Evolutionary conservation across 2,329 filamentous ascomycete species (phyloP).

Genomic region (Ascochyta viciae-villosae): DNA sequence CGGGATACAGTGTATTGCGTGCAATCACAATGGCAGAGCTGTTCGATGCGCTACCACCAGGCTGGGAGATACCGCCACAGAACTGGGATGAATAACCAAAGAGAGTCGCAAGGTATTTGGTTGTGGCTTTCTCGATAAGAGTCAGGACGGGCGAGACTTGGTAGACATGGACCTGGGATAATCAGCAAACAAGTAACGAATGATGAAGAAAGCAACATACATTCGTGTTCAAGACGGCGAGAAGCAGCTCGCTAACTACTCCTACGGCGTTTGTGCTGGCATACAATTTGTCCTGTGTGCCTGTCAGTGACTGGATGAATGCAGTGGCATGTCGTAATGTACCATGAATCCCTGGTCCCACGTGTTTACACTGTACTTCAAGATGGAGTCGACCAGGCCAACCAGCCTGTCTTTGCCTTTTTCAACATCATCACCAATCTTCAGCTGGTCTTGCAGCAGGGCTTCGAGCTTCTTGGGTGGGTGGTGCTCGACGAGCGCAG

Average conservation of each 20-base stretch:
- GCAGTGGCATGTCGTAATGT: not conserved
- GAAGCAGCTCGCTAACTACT: constrained; percentile 81
- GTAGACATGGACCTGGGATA: constrained; percentile 79
- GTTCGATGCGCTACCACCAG: constrained; percentile 86
- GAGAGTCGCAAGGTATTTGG: constrained; percentile 72
- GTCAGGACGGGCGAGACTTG: constrained; percentile 90
- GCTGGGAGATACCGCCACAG: constrained; percentile 75
- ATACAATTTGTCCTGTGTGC: constrained; percentile 78
- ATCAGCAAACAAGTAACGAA: not conserved
- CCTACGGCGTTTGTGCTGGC: constrained; percentile 87
- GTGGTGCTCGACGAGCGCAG: constrained; percentile 54
- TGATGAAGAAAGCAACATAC: constrained; percentile 49
- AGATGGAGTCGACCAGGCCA: constrained; percentile 67
- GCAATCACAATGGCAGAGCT: constrained; percentile 85
- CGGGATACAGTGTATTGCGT: constrained; percentile 82
- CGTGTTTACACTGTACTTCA: constrained; percentile 94
- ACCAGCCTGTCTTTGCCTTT: constrained; percentile 55
- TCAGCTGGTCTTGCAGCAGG: constrained; percentile 45
- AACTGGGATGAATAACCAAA: constrained; percentile 62
- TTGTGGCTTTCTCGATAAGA: constrained; percentile 84
- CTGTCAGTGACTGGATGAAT: not conserved
- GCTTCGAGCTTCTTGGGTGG: constrained; percentile 52
- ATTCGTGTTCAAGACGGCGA: constrained; percentile 91
- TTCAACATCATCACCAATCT: constrained; percentile 44
- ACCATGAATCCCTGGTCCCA: constrained; percentile 92